phyloP scores from a whole-genome alignment of 2,329 filamentous ascomycete genomes.

The Claviceps purpurea region DNA sequence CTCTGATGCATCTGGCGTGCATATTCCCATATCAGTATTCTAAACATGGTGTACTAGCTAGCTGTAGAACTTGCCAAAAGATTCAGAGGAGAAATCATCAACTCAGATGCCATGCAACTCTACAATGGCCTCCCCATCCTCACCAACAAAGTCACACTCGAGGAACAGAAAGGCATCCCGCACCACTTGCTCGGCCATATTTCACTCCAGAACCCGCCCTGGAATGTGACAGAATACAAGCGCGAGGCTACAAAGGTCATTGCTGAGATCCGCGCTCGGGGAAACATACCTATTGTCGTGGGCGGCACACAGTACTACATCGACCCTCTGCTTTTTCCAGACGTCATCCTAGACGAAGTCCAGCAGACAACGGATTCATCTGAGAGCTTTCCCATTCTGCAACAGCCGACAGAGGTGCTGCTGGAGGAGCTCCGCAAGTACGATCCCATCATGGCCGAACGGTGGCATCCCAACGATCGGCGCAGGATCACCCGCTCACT shows the following conservation, averaged over 20 bases:
- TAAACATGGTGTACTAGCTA: constrained; percentile 40
- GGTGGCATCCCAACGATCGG: constrained; percentile 88
- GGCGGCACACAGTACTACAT: constrained; percentile 95
- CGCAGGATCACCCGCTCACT: constrained; percentile 83
- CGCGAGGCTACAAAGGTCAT: constrained; percentile 56
- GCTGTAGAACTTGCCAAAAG: constrained; percentile 74
- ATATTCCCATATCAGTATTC: not conserved
- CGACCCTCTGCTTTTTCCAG: constrained; percentile 67
- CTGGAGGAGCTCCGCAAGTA: constrained; percentile 61
- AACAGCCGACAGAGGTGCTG: constrained; percentile 57
- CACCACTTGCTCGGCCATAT: constrained; percentile 83
- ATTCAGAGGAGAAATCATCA: constrained; percentile 89
- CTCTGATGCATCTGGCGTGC: not conserved
- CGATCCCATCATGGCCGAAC: constrained; percentile 76
- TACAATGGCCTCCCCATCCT: constrained; percentile 86
- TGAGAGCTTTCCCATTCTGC: constrained; percentile 52
- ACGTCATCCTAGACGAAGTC: constrained; percentile 40
- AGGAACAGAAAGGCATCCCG: constrained; percentile 65
- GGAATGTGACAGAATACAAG: constrained; percentile 71
- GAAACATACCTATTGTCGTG: constrained; percentile 77
- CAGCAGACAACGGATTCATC: constrained; percentile 19
- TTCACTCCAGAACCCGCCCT: constrained; percentile 60
- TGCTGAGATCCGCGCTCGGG: constrained; percentile 61
- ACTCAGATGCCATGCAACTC: constrained; percentile 96
- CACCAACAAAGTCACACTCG: constrained; percentile 75